Evolutionary conservation across 2,329 filamentous ascomycete genomes (phyloP), one percentile per base, ranked within the genome.

Genomic region (Verticillium klebahnii): DNA sequence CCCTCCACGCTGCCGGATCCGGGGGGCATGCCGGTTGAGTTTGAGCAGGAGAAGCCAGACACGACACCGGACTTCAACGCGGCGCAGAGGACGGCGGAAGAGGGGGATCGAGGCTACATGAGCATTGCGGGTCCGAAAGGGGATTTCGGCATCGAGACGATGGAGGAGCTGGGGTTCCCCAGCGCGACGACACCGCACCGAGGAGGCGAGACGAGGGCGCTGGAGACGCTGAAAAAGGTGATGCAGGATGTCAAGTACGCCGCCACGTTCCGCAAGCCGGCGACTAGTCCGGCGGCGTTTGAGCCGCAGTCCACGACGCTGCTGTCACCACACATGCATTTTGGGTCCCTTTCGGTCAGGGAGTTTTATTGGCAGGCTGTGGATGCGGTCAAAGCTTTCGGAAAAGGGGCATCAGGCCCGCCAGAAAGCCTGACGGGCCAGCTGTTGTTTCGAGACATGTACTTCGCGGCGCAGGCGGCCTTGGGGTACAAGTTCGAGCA

Each of bases 371-470:
- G 89, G 85, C 82, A 84, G 29, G 86, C 86, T 0, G 82, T 87
- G 69, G 85, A 87, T 31, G 80, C 89, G 1, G 80, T 90, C 2
- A 75, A 83, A 5, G 76, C 77, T 12, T 86, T 85, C 67, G 82
- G 83, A 37, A 79, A 80, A 37, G 80, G 79, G 2, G 84, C 83
- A 2, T 88, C 85, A 8, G 77, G 79, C 31, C 86, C 88, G 0
- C 90, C 90, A 0, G 85, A 85, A n/a, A 90, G 85, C 64, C 73
- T 93, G 17, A 87, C 83, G 0, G 90, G 90, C 2, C 90, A 93
- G 67, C 74, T 93, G 1, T 78, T 92, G 12, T 93, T 93, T 72
- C 82, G 90, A 17, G 90, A 93, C 70, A 93, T 93, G 90, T 93
- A 93, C 73, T 93, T 93, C 67, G 89, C 84, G 15, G 89, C 90